Evolutionary conservation across 495 filamentous ascomycete species (phyloP).

Genomic region (Tuber indicum): DNA sequence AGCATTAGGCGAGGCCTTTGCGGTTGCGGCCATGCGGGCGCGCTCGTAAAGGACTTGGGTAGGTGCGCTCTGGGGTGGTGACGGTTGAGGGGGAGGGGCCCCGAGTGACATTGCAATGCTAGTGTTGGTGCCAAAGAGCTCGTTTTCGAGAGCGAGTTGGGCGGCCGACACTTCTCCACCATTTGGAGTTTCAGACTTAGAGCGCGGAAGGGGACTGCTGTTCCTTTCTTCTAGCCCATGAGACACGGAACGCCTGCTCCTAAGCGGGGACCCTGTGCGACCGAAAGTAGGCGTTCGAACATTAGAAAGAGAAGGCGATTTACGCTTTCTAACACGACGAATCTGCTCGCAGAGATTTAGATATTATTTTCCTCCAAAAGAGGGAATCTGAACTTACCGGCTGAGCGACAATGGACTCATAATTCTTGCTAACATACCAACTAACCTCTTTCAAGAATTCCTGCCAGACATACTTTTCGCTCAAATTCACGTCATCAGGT

Average conservation of each 20-base stretch:
- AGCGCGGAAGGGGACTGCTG: constrained; percentile 7
- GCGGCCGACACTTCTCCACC: constrained; percentile 11
- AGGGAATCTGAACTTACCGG: constrained; percentile 43
- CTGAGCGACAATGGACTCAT: constrained; percentile 56
- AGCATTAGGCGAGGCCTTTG: constrained; percentile 67
- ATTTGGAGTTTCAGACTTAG: constrained; percentile 30
- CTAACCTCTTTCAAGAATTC: constrained; percentile 70
- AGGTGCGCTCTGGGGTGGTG: constrained; percentile 64
- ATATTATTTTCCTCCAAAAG: neutral
- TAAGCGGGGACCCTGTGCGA: neutral
- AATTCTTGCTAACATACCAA: constrained; percentile 67
- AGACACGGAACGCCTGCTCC: neutral
- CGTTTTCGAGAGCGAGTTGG: constrained; percentile 34
- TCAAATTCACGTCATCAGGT: constrained; percentile 57
- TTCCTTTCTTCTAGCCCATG: neutral
- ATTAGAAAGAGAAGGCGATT: neutral
- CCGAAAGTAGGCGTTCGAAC: neutral
- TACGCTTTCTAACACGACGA: neutral
- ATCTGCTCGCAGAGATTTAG: neutral
- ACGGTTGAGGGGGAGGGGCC: constrained; percentile 39
- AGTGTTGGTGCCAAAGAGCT: constrained; percentile 39
- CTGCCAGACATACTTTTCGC: constrained; percentile 71
- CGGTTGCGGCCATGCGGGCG: constrained; percentile 71
- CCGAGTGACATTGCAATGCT: constrained; percentile 40
- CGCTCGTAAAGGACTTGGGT: constrained; percentile 74